Percentiles rank a stretch among this genome's conserved stretches.
Conservation (phyloP, 352 stramenopile genomes). For the Phytophthora cactorum region DNA sequence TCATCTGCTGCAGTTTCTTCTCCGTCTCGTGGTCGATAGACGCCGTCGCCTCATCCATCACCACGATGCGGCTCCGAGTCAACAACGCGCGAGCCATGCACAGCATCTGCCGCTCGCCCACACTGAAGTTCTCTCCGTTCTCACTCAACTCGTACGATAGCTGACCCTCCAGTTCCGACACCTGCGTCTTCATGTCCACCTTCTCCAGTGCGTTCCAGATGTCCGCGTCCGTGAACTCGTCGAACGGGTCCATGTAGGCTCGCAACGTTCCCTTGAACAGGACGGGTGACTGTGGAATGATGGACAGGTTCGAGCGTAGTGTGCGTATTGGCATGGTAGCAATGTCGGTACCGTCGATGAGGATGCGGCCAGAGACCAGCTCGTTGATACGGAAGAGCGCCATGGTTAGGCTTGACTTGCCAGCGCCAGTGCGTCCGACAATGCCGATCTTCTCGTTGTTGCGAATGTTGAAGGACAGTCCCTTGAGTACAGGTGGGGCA, state of each 20-base stretch:
- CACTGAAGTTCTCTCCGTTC: no score
- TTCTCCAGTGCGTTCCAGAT: conserved; percentile 80
- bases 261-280: conserved; percentile 91
- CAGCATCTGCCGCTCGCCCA: no score
- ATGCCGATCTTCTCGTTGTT: conserved; percentile 80
- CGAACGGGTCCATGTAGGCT: conserved; percentile 91
- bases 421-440: conserved; percentile 86
- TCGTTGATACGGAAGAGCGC: conserved; percentile 91
- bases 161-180: conserved; percentile 27
- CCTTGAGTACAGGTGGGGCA: conserved; percentile 51
- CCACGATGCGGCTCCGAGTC: conserved; percentile 85
- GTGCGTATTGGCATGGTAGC: conserved; percentile 35
- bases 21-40: conserved; percentile 4
- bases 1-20: conserved; percentile 2
- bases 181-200: conserved; percentile 65
- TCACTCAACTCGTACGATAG: no score
- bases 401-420: conserved; percentile 87
- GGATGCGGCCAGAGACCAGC: conserved; percentile 52
- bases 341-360: conserved; percentile 53
- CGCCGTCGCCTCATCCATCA: conserved; percentile 90
- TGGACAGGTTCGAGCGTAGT: conserved; percentile 47
- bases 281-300: conserved; percentile 84
- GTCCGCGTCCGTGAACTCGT: conserved; percentile 74
- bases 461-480: conserved; percentile 60
- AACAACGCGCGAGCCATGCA: no score